Conservation (phyloP, 2,329 filamentous ascomycete species). For the Emergomyces orientalis region DNA sequence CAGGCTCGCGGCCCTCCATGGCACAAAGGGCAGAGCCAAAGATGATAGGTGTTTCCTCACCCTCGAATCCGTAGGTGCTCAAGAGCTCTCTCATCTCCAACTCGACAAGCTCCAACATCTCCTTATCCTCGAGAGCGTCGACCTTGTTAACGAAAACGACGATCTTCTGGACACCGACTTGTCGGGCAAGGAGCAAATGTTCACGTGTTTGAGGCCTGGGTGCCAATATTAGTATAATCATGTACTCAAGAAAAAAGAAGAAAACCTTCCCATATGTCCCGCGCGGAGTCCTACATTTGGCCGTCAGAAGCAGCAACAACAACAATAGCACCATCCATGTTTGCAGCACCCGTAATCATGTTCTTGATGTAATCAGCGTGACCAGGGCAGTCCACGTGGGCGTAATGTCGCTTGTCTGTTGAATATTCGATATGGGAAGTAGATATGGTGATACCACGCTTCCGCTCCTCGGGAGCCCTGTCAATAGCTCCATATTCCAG, state of each 20-base stretch:
- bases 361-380: constrained; percentile 99
- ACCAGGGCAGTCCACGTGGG: constrained; percentile 98
- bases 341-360: constrained; percentile 99
- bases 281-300: constrained; percentile 60
- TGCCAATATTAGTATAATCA: neutral
- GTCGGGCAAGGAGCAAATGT: constrained; percentile 92
- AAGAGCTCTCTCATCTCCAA: constrained; percentile 99
- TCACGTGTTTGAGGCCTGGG: constrained; percentile 85
- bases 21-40: constrained; percentile 95
- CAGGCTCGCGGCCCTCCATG: constrained; percentile 72
- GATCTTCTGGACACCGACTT: constrained; percentile 96
- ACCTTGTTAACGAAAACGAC: constrained; percentile 99
- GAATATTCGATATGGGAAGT: constrained; percentile 98
- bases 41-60: constrained; percentile 93
- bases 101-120: constrained; percentile 99
- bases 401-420: constrained; percentile 91
- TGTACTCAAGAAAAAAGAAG: neutral
- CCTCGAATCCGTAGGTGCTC: constrained; percentile 87
- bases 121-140: constrained; percentile 90
- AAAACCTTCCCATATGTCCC: neutral
- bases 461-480: constrained; percentile 98
- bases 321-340: constrained; percentile 98
- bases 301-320: constrained; percentile 97
- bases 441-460: constrained; percentile 99
- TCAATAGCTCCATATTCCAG: constrained; percentile 97